These are phyloP conservation scores for Kandelia obovata DNA, from an alignment of 345 rosid species.

Conservation along the genomic window DNA sequence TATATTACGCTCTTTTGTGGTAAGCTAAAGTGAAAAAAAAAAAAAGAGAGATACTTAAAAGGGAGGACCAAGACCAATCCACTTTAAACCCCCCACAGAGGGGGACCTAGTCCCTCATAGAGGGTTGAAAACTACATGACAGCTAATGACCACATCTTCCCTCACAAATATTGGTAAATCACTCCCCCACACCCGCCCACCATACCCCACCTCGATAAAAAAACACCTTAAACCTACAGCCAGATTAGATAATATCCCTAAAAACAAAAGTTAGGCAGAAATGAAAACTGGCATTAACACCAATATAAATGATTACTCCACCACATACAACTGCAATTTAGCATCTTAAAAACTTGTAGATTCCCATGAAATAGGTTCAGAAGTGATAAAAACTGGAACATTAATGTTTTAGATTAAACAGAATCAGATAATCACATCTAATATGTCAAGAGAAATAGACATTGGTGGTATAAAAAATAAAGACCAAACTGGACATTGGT, in stretches of 20 bases:
- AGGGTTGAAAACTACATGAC: slow-evolving; percentile 54
- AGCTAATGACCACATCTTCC: slow-evolving; percentile 34
- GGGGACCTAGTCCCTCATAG: slow-evolving; percentile 18
- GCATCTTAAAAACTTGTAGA: too few species aligned
- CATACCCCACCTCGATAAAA: slow-evolving; percentile 31
- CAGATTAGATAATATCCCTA: background rate
- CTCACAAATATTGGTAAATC: slow-evolving; percentile 39
- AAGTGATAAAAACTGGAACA: background rate
- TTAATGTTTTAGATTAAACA: too few species aligned
- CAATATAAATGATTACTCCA: too few species aligned
- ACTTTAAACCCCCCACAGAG: slow-evolving; percentile 40
- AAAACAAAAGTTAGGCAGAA: slow-evolving; percentile 2
- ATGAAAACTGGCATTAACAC: slow-evolving; percentile 8
- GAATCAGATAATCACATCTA: too few species aligned
- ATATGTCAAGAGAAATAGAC: too few species aligned
- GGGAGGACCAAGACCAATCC: slow-evolving; percentile 43
- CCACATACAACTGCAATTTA: too few species aligned
- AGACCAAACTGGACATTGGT: too few species aligned
- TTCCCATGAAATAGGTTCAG: background rate
- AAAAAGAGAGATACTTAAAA: slow-evolving; percentile 50
- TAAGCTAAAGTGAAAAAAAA: slow-evolving; percentile 34
- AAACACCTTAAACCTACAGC: slow-evolving; percentile 22
- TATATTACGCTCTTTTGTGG: slow-evolving; percentile 32
- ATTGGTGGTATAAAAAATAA: too few species aligned
- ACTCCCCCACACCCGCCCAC: slow-evolving; percentile 32